Percentiles rank a stretch among this genome's conserved stretches.
Evolutionary conservation across 1,139 yeast species (phyloP).

Genomic region (Wickerhamomyces sp.): DNA sequence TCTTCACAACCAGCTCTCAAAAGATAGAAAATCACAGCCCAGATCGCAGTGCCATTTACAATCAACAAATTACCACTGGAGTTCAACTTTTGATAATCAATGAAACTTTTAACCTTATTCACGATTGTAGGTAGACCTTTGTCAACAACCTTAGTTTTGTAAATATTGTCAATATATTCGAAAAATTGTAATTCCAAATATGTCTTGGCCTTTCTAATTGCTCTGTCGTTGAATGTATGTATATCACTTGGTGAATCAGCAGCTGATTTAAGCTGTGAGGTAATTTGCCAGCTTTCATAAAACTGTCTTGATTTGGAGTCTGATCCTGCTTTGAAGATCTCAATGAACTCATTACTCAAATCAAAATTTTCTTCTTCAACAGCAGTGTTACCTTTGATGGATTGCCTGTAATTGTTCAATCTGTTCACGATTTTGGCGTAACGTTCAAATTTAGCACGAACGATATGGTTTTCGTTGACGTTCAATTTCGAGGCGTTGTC

Average conservation of each 20-base stretch:
- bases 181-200: slow-evolving; percentile 75
- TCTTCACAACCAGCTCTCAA: slow-evolving; percentile 75
- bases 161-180: slow-evolving; percentile 67
- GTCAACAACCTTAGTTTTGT: slow-evolving; percentile 54
- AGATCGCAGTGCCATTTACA: slow-evolving; percentile 80
- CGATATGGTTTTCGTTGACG: slow-evolving; percentile 33
- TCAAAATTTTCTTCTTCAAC: slow-evolving; percentile 21
- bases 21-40: slow-evolving; percentile 86
- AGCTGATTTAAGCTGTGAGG: slow-evolving; percentile 33
- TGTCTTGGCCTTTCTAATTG: slow-evolving; percentile 51
- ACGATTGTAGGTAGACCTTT: slow-evolving; percentile 67
- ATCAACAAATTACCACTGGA: slow-evolving; percentile 44
- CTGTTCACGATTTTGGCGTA: slow-evolving; percentile 68
- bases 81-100: slow-evolving; percentile 43
- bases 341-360: slow-evolving; percentile 29
- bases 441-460: slow-evolving; percentile 60
- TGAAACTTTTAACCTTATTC: slow-evolving; percentile 66
- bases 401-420: slow-evolving; percentile 65
- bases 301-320: slow-evolving; percentile 61
- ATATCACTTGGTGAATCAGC: slow-evolving; percentile 26
- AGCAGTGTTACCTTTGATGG: slow-evolving; percentile 39
- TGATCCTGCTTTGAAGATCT: slow-evolving; percentile 26
- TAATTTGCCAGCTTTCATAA: slow-evolving; percentile 58
- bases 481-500: slow-evolving; percentile 31
- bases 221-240: slow-evolving; percentile 38